Evolutionary conservation across 1,139 yeast genomes (phyloP), one percentile per base, ranked within the genome.

Genomic region (Yamadazyma siamensis): DNA sequence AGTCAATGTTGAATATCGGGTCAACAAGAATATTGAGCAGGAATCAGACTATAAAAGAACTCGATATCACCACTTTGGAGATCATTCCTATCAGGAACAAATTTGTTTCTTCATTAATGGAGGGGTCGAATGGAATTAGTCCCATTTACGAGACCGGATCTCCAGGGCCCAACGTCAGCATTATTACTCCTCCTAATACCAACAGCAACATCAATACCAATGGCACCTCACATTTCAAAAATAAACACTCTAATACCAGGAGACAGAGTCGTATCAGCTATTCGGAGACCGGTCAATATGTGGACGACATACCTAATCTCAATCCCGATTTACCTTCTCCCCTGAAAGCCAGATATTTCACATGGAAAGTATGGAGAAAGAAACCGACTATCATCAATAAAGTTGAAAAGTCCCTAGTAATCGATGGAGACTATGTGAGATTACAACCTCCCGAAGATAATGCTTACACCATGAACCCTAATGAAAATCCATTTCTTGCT

Each of bases 381-480:
- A 91, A 88, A 49, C 78, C 89, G 66, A 80, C 94, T 0, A 81
- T 91, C 46, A 76, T 84, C 40, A 78, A 80, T 35, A 74, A 88
- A 32, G 86, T 87, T 39, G 95, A 89, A 43, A 77, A 94, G 44
- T 76, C 88, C 1, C 63, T 91, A 28, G 89, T 94, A 2, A 75
- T 91, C 25, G 97, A 91, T 55, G 97, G 97, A 13, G 96, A 88
- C 48, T 89, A 88, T 50, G 78, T 91, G 11, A 94, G 89, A 51
- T 73, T 91, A 32, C 78, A 89, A 47, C 96, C 97, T 2, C 78
- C 89, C 2, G 83, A 80, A 42, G 71, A 66, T 35, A 50, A 54
- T 19, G 60, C 56, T 5, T 61, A 60, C 40, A 85, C 81, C 38
- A 78, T 79, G 33, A 75, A 77, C 27, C 57, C 59, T 3, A 53